phyloP scores from a whole-genome alignment of 768 basidiomycete genomes.

The Postia placenta region DNA sequence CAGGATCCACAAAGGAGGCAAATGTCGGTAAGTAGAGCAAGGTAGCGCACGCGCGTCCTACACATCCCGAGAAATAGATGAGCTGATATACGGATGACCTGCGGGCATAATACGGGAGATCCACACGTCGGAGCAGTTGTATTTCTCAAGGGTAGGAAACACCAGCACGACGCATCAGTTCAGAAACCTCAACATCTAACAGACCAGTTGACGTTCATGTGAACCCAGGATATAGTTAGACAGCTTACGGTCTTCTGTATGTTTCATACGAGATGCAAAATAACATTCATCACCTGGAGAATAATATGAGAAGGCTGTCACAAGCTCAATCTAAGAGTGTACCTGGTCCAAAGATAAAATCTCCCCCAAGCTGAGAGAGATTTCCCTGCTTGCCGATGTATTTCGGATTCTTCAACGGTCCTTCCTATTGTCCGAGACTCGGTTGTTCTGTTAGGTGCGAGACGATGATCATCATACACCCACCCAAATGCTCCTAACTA shows the following conservation, averaged over 20 bases:
- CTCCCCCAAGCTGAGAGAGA: slow-evolving; percentile 55
- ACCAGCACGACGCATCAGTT: slow-evolving; percentile 32
- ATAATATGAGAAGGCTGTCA: background rate
- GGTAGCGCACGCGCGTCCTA: background rate
- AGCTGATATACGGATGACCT: too few species aligned
- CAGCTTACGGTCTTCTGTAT: slow-evolving; percentile 48
- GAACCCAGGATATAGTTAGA: too few species aligned
- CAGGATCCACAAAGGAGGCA: background rate
- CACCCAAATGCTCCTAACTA: slow-evolving; percentile 41
- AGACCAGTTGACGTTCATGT: background rate
- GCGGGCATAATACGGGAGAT: too few species aligned
- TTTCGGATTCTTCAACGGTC: slow-evolving; percentile 32
- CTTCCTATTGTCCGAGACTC: slow-evolving; percentile 3
- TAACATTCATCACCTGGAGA: slow-evolving; percentile 36
- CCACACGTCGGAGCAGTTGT: too few species aligned
- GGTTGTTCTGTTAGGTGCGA: background rate
- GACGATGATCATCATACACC: background rate
- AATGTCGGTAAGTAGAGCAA: background rate
- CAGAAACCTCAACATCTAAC: slow-evolving; percentile 43
- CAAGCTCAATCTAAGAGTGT: slow-evolving; percentile 9
- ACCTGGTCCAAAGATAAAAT: slow-evolving; percentile 60
- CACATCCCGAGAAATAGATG: too few species aligned
- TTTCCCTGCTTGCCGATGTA: slow-evolving; percentile 60
- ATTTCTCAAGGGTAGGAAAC: background rate
- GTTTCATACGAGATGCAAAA: slow-evolving; percentile 53